A percentile compares a stretch with the other conserved stretches of the same genome.
Conservation (phyloP, 2,329 filamentous ascomycete species). For the Talaromyces sp. region DNA sequence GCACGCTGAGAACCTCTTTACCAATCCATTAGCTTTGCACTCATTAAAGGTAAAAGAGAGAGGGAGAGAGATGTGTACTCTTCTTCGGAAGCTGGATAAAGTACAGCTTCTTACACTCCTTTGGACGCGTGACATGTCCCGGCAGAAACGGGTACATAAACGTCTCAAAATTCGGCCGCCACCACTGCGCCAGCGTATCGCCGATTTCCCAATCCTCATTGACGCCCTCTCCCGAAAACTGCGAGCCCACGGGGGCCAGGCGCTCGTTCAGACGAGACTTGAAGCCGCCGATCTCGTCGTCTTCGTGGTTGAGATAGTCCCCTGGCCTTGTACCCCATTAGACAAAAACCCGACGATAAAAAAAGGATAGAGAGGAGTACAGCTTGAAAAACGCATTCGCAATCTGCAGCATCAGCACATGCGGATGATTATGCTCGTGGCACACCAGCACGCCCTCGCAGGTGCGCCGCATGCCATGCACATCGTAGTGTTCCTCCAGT, state of each 20-base stretch:
- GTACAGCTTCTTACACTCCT: slow-evolving; percentile 99
- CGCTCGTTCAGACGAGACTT: slow-evolving; percentile 88
- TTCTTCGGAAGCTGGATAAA: slow-evolving; percentile 90
- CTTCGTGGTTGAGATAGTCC: slow-evolving; percentile 80
- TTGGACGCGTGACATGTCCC: slow-evolving; percentile 89
- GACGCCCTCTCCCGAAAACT: slow-evolving; percentile 75
- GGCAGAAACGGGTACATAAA: slow-evolving; percentile 99
- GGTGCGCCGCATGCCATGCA: slow-evolving; percentile 92
- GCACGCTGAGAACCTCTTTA: slow-evolving; percentile 86
- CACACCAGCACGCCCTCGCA: slow-evolving; percentile 97
- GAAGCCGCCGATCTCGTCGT: slow-evolving; percentile 93
- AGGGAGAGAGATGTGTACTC: slow-evolving; percentile 55
- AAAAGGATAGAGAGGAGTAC: slow-evolving; percentile 31
- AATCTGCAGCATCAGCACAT: slow-evolving; percentile 98
- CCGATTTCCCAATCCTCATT: slow-evolving; percentile 93
- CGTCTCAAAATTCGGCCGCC: slow-evolving; percentile 97
- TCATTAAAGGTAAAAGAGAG: background rate
- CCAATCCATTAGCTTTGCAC: background rate
- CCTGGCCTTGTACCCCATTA: slow-evolving; percentile 56
- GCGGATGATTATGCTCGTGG: slow-evolving; percentile 98
- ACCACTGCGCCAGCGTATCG: slow-evolving; percentile 96
- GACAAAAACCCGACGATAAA: no score
- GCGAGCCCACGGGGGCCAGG: slow-evolving; percentile 82
- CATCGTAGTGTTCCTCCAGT: slow-evolving; percentile 88
- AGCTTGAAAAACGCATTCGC: slow-evolving; percentile 99